phyloP scores from a whole-genome alignment of 305 asterid genomes.

The Petunia hybrid region DNA sequence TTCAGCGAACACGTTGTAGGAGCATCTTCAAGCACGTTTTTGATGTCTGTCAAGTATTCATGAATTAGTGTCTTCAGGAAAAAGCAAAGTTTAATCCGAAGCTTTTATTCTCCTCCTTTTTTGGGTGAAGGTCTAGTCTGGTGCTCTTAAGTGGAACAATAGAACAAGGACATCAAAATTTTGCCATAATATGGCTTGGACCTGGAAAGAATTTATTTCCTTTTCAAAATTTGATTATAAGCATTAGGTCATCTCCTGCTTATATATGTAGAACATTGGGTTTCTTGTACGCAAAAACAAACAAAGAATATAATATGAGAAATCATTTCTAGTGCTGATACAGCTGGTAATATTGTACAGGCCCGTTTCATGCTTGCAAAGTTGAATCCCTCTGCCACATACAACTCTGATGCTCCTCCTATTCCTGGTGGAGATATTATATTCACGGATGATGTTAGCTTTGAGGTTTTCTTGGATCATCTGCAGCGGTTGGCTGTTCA shows the following conservation, averaged over 20 bases:
- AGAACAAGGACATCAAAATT: neutral
- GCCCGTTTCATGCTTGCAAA: constrained; percentile 97
- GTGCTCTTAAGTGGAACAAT: neutral
- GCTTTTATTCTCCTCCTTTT: neutral
- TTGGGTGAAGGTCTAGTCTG: constrained; percentile 2
- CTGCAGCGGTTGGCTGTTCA: constrained; percentile 98
- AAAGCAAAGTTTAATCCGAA: neutral
- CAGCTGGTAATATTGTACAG: constrained; percentile 46
- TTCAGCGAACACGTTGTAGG: neutral
- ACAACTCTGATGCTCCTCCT: constrained; percentile 73
- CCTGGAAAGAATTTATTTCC: neutral
- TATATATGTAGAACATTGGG: neutral
- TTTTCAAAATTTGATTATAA: neutral
- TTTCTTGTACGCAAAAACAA: neutral
- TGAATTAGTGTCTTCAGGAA: neutral
- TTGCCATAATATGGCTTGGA: neutral
- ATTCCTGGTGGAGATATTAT: constrained; percentile 88
- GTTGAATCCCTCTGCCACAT: constrained; percentile 96
- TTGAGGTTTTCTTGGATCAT: constrained; percentile 97
- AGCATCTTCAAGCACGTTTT: neutral
- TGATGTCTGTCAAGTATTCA: neutral
- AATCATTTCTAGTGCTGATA: constrained; percentile 10
- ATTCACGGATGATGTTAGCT: constrained; percentile 98
- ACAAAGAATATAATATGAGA: neutral
- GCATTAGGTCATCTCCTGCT: constrained; percentile 3